A percentile compares a stretch with the other conserved stretches of the same genome.
Conservation (phyloP, 352 stramenopile species). For the Sclerospora graminicola region DNA sequence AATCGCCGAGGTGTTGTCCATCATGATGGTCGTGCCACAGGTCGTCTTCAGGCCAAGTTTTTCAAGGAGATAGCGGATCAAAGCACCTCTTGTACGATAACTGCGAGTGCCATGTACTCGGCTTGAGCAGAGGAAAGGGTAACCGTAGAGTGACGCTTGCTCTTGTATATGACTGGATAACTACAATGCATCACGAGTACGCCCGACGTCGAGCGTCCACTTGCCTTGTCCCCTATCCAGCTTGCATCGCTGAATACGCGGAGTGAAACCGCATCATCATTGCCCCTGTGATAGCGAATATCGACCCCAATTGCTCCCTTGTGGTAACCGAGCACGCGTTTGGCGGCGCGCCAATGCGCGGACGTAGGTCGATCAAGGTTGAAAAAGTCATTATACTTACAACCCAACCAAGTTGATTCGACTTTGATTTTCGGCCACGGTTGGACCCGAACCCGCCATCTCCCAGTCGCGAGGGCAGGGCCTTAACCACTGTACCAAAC, state of each 20-base stretch:
- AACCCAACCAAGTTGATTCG: too few relatives aligned
- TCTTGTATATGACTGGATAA: background rate
- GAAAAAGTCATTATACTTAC: too few relatives aligned
- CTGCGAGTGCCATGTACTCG: constrained; percentile 3
- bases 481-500: too few relatives aligned
- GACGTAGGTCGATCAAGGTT: constrained; percentile 1
- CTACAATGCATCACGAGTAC: background rate
- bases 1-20: constrained; percentile 10
- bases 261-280: background rate
- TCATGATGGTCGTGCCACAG: background rate
- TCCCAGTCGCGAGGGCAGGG: too few relatives aligned
- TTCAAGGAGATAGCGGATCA: background rate
- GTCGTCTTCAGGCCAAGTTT: background rate
- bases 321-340: constrained; percentile 1
- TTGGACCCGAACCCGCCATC: too few relatives aligned
- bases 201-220: constrained; percentile 1
- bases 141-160: constrained; percentile 1
- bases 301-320: constrained; percentile 2
- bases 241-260: background rate
- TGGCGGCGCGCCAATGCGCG: background rate
- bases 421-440: too few relatives aligned
- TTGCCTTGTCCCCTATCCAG: background rate
- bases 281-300: background rate
- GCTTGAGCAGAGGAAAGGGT: constrained; percentile 1
- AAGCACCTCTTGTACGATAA: background rate